phyloP scores from a whole-genome alignment of 2,329 filamentous ascomycete genomes.

The Metarhizium sp. region DNA sequence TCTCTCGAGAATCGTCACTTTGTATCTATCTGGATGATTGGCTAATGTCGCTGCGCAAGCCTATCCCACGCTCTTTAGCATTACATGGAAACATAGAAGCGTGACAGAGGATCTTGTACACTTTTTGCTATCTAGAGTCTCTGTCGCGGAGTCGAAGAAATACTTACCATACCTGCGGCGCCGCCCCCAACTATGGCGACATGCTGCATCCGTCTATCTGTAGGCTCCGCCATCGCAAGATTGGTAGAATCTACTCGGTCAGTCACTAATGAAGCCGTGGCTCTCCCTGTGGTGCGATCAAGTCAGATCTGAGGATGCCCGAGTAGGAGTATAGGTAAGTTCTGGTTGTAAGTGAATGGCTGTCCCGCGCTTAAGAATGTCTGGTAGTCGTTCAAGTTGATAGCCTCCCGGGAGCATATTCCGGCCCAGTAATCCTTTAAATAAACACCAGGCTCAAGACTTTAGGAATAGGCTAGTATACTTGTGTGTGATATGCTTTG shows the following conservation, averaged over 20 bases:
- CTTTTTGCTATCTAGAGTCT: background rate
- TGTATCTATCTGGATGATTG: slow-evolving; percentile 55
- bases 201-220: slow-evolving; percentile 26
- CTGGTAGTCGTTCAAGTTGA: too few species aligned
- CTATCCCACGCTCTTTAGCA: slow-evolving; percentile 19
- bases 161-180: slow-evolving; percentile 48
- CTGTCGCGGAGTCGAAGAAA: background rate
- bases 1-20: slow-evolving; percentile 53
- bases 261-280: background rate
- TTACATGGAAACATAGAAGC: background rate
- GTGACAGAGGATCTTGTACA: too few species aligned
- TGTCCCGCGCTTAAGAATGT: too few species aligned
- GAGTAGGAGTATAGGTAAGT: too few species aligned
- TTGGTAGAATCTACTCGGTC: background rate
- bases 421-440: too few species aligned
- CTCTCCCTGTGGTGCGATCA: background rate
- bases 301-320: background rate
- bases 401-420: too few species aligned
- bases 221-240: slow-evolving; percentile 2
- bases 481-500: too few species aligned
- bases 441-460: too few species aligned
- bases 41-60: slow-evolving; percentile 58
- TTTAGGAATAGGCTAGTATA: too few species aligned
- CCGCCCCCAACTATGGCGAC: slow-evolving; percentile 53
- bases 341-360: too few species aligned